Base-by-base conservation (phyloP, 345 rosid species). In the Hypericum perforatum region DNA sequence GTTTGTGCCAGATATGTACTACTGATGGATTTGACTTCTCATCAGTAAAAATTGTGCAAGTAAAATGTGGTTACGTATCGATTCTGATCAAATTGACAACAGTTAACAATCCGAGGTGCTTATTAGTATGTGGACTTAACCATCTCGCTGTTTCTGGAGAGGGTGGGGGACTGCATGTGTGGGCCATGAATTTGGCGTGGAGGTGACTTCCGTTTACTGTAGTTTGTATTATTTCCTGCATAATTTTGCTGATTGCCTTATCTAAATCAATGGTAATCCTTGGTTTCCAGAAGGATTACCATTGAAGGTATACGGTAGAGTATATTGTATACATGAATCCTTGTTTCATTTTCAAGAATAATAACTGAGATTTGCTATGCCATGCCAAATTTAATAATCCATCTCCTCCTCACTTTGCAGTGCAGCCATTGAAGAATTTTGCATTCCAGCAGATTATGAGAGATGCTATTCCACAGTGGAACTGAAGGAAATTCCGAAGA, bases 131-230 rank as follows among this genome's bases (percentile, higher is more conserved):
- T 56, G 78, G 76, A 67, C 88, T 83, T 53, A 62, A 76, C 47
- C 63, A 63, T 72, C 73, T 87, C 56, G 60, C 82, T 56, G 95
- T 85, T 58, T 75, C 68, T 62, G 87, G 75, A 63, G 82, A 73
- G 63, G 76, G 78, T 72, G 94, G 97, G 56, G 73, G 71, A 56
- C 72, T 91, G 47, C 77, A 77, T 53, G 60, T 84, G 3, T 91
- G 96, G 96, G 72, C 49, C 75, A 87, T 91, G 96, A 70, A 82
- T 73, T 72, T 76, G 38, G 45, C 69, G 38, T 91, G 96, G 96
- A 91, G 96, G 96, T 87, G 62, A 65, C 15, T 7, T n/a, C 22
- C 10, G 14, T 46, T 13, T 1, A 22, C 32, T 22, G 32, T 22
- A 22, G 32, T 22, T 22, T 22, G 32, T n/a, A n/a, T n/a, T 46